A percentile compares a stretch with the other conserved stretches of the same genome.
These are phyloP conservation scores for Entonaema liquescens DNA, from an alignment of 495 filamentous ascomycete species.

Conservation along the genomic window DNA sequence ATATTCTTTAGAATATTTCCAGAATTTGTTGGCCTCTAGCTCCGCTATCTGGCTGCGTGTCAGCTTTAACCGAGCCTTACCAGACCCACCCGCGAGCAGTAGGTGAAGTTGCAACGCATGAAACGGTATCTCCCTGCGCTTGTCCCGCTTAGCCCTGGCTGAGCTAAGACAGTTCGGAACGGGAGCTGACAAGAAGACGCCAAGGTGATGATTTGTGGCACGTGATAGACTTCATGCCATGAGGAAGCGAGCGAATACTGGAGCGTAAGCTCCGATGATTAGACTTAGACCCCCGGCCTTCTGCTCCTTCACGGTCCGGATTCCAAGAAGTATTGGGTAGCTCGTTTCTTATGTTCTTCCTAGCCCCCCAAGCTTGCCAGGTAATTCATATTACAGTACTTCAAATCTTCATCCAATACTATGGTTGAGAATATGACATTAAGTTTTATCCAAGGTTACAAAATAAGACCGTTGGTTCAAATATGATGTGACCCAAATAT, in stretches of 20 bases:
- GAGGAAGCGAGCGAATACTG: conserved; percentile 3
- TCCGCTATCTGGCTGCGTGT: neutral
- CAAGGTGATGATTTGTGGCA: conserved; percentile 28
- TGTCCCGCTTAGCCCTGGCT: conserved; percentile 30
- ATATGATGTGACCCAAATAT: neutral
- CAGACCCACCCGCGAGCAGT: conserved; percentile 10
- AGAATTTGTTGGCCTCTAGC: conserved; percentile 23
- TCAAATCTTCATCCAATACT: neutral
- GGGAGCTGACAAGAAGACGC: conserved; percentile 34
- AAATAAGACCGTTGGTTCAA: neutral
- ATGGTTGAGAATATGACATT: neutral
- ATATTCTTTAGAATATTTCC: conserved; percentile 13
- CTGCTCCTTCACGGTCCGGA: neutral
- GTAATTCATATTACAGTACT: neutral
- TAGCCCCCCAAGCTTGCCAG: neutral
- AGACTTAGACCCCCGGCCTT: neutral
- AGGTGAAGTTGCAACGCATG: conserved; percentile 32
- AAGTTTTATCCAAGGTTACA: neutral
- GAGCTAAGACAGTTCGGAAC: conserved; percentile 27
- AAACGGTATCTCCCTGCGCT: conserved; percentile 29
- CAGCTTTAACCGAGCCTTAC: conserved; percentile 33
- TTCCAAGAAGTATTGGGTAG: neutral
- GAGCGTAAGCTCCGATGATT: conserved; percentile 32
- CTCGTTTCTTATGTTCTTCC: neutral
- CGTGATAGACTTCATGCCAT: conserved; percentile 27